Evolutionary conservation across 1,284 basidiomycete genomes (phyloP).

Genomic region (Leccinum griseonigrum): DNA sequence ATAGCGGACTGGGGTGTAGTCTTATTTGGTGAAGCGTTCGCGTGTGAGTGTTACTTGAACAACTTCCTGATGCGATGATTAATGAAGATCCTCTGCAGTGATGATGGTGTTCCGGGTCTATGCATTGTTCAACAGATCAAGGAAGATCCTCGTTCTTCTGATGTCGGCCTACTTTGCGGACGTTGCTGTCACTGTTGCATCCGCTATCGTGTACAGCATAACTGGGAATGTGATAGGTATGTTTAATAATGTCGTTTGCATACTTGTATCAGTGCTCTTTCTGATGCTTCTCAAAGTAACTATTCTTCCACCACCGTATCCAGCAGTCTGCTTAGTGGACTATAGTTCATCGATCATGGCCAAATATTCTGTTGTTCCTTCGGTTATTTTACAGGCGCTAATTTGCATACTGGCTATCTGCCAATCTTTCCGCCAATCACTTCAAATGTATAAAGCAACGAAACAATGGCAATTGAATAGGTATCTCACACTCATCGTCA

Average conservation of each 20-base stretch:
- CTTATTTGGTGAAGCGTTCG: not conserved
- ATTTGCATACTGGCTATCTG: not conserved
- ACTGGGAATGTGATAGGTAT: not conserved
- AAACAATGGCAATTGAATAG: not conserved
- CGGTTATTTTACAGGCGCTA: not conserved
- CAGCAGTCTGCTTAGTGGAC: not conserved
- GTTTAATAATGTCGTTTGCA: not conserved
- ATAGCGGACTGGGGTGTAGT: not conserved
- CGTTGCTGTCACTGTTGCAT: not conserved
- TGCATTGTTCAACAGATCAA: not conserved
- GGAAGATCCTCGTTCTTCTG: not conserved
- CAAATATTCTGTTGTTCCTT: not conserved
- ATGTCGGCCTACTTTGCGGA: not conserved
- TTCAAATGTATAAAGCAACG: not conserved
- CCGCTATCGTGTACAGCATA: not conserved
- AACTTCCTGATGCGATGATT: not conserved
- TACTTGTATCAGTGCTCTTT: not conserved
- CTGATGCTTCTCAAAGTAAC: not conserved
- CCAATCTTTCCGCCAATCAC: not conserved
- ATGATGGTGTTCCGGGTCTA: not conserved
- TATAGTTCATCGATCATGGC: not conserved
- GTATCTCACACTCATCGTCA: not conserved
- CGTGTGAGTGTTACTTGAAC: not conserved
- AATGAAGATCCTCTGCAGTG: not conserved
- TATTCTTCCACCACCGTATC: not conserved